phyloP scores from a whole-genome alignment of 75 land plant species.

The Cryptomeria japonica region DNA sequence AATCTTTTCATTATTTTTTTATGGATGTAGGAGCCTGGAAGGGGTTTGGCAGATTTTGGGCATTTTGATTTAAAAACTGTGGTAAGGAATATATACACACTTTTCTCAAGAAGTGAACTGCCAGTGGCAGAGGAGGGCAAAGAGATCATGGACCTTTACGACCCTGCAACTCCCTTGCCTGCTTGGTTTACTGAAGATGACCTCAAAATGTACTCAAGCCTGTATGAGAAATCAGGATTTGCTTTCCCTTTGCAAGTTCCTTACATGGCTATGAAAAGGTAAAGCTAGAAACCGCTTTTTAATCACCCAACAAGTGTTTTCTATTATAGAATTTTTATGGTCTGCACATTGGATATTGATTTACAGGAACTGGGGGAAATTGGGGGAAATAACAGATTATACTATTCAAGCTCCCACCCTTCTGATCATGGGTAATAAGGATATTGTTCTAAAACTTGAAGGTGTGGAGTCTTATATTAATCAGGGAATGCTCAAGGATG shows the following conservation, averaged over 20 bases:
- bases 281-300: background rate
- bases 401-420: slow-evolving; percentile 32
- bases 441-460: slow-evolving; percentile 41
- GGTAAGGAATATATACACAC: too few relatives aligned
- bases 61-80: too few relatives aligned
- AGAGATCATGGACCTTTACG: too few relatives aligned
- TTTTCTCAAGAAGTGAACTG: too few relatives aligned
- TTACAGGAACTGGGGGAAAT: slow-evolving; percentile 12
- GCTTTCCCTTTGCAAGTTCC: slow-evolving; percentile 21
- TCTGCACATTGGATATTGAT: background rate
- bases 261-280: slow-evolving; percentile 18
- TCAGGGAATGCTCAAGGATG: slow-evolving; percentile 30
- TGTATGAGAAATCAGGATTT: too few relatives aligned
- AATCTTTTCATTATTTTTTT: too few relatives aligned
- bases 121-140: too few relatives aligned
- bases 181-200: background rate
- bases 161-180: background rate
- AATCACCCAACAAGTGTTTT: background rate
- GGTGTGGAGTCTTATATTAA: slow-evolving; percentile 41
- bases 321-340: background rate
- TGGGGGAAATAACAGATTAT: slow-evolving; percentile 6
- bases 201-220: too few relatives aligned
- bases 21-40: too few relatives aligned
- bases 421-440: slow-evolving; percentile 51
- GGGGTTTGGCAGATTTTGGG: too few relatives aligned